Evolutionary conservation across 257 asterid species (phyloP).

Genomic region (Mitragyna speciosa): DNA sequence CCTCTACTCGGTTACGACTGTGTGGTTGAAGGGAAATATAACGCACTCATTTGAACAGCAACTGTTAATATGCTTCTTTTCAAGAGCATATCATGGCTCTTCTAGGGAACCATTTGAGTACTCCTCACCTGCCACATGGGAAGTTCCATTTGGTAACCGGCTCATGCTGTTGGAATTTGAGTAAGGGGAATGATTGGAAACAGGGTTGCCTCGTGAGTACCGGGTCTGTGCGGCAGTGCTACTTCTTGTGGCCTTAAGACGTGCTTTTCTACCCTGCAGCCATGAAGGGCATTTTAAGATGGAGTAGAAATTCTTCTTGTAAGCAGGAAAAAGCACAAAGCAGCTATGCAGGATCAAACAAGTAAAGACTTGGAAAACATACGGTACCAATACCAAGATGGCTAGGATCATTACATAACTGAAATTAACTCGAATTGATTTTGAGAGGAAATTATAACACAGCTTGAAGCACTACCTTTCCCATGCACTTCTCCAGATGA

Average conservation of each 20-base stretch:
- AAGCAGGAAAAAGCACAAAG: not conserved
- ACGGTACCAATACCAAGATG: not conserved
- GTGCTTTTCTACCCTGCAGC: slow-evolving; percentile 92
- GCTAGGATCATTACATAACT: not conserved
- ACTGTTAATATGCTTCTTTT: not conserved
- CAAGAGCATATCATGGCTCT: slow-evolving; percentile 36
- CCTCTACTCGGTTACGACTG: not conserved
- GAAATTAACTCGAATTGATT: not conserved
- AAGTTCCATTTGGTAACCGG: slow-evolving; percentile 54
- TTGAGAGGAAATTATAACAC: not conserved
- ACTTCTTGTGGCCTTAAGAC: slow-evolving; percentile 86
- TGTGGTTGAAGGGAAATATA: not conserved
- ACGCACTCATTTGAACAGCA: not conserved
- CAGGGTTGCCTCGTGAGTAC: slow-evolving; percentile 55
- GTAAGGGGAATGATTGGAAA: slow-evolving; percentile 40
- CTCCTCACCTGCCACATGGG: slow-evolving; percentile 54
- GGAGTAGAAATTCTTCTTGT: not conserved
- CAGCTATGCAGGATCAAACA: not conserved
- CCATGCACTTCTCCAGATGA: slow-evolving; percentile 99
- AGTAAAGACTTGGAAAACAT: not conserved
- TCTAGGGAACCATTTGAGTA: slow-evolving; percentile 52
- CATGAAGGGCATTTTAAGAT: slow-evolving; percentile 2
- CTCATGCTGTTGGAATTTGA: slow-evolving; percentile 43
- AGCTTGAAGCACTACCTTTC: slow-evolving; percentile 59
- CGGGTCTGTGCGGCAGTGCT: slow-evolving; percentile 73